Base-by-base conservation (phyloP, 192 early-diverging fungal genomes). In the Chytriomyces confervae region DNA sequence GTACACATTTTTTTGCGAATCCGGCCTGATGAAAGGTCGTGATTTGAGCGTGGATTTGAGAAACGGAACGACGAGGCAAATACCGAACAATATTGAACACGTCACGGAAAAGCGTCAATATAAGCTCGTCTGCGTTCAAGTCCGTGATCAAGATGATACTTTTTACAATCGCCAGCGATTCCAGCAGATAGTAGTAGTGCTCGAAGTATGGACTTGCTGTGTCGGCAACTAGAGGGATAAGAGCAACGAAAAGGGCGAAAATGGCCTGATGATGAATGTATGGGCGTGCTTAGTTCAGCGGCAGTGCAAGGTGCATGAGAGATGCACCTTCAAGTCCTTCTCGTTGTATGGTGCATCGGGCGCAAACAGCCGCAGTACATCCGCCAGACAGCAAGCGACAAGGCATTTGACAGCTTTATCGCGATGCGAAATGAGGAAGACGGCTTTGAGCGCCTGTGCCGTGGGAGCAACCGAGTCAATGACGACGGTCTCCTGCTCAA, bases 321-420 rank as follows among this genome's bases (percentile, higher is more conserved):
- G 62, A n/a, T 29, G n/a, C 81, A 93, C 91, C 83, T 86, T 89
- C 16, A 99, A 86, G 70, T 96, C 90, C 5, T 80, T 80, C 62
- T 92, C 89, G 57, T 72, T 88, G 82, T 97, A 98, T 9, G 97
- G 97, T 5, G 95, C 93, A 68, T 97, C 94, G 9, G 96, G 96
- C 13, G 97, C 97, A 81, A 92, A 96, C 9, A 99, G 84, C 23
- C 96, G 88, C 48, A 99, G 88, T 0, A 98, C 84, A 75, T 99
- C 97, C 0, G 95, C 94, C 49, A 97, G 85, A 81, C 96, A 98
- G 81, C 94, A 95, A 5, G 95, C 90, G 0, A 77, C 81, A 16
- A 85, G 89, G 24, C 90, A 88, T 44, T 86, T 86, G 18, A 97
- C 92, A 18, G 91, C 92, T 53, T 91, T 87, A 79, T 97, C 95